Evolutionary conservation across 2,329 filamentous ascomycete genomes (phyloP).

Genomic region (Colletotrichum liriopes): DNA sequence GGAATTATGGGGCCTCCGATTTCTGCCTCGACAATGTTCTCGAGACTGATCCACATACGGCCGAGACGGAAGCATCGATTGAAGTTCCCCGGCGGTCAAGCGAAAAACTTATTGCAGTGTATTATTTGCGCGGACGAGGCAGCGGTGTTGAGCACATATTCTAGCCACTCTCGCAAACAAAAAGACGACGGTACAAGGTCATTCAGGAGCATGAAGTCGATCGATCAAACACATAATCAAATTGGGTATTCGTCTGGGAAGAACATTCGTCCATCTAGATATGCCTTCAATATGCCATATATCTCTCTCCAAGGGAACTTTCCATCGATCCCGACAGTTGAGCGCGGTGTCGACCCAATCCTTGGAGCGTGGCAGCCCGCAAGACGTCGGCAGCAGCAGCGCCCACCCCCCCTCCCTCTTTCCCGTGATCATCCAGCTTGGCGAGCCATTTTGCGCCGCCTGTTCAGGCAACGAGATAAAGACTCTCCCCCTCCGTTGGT

Average conservation of each 20-base stretch:
- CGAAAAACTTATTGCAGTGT: not conserved
- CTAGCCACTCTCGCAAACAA: not conserved
- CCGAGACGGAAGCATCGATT: no score
- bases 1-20: not conserved
- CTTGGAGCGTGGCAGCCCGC: slow-evolving; percentile 21
- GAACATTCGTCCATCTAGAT: not conserved
- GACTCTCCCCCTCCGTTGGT: not conserved
- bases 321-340: not conserved
- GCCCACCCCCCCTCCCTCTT: not conserved
- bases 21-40: not conserved
- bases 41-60: not conserved
- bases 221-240: not conserved
- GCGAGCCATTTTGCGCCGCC: not conserved
- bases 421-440: not conserved
- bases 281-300: not conserved
- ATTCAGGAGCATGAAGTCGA: not conserved
- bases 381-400: not conserved
- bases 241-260: not conserved
- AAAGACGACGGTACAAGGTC: not conserved
- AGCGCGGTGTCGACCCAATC: slow-evolving; percentile 2
- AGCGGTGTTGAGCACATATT: not conserved
- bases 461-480: not conserved
- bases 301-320: no score
- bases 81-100: not conserved
- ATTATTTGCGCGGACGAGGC: no score